A percentile compares a stretch with the other conserved stretches of the same genome.
phyloP scores from a whole-genome alignment of 2,329 filamentous ascomycete genomes.

The Diaporthe sp. region DNA sequence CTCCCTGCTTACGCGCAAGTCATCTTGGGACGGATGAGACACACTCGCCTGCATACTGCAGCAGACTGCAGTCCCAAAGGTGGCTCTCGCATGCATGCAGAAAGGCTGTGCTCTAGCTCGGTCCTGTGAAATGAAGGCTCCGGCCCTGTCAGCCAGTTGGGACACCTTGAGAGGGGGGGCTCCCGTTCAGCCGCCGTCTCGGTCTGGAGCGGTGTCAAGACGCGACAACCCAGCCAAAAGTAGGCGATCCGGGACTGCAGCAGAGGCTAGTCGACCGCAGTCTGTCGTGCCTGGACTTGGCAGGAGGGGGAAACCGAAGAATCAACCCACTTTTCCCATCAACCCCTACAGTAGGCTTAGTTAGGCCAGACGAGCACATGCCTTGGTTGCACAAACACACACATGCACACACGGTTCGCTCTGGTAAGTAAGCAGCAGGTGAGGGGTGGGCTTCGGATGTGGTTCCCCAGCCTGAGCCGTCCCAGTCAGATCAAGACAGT shows the following conservation, averaged over 20 bases:
- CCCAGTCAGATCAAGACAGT: slow-evolving; percentile 1
- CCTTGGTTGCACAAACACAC: background rate
- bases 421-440: background rate
- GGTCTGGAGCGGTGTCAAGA: slow-evolving; percentile 25
- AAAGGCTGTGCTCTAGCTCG: slow-evolving; percentile 33
- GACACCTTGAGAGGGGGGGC: background rate
- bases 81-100: slow-evolving; percentile 19
- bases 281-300: slow-evolving; percentile 29
- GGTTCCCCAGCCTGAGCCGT: background rate
- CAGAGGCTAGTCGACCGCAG: slow-evolving; percentile 18
- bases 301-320: slow-evolving; percentile 19
- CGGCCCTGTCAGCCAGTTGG: slow-evolving; percentile 18
- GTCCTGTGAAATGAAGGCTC: slow-evolving; percentile 28
- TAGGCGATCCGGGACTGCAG: background rate
- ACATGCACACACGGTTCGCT: background rate
- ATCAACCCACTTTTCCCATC: slow-evolving; percentile 30
- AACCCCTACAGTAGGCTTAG: background rate
- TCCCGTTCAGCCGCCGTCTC: slow-evolving; percentile 22
- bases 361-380: background rate
- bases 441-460: background rate
- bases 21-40: slow-evolving; percentile 14
- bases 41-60: slow-evolving; percentile 13
- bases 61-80: slow-evolving; percentile 9
- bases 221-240: background rate
- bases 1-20: slow-evolving; percentile 12